Base-by-base conservation (phyloP, 179 eudicot genomes). In the Nepenthes alata region DNA sequence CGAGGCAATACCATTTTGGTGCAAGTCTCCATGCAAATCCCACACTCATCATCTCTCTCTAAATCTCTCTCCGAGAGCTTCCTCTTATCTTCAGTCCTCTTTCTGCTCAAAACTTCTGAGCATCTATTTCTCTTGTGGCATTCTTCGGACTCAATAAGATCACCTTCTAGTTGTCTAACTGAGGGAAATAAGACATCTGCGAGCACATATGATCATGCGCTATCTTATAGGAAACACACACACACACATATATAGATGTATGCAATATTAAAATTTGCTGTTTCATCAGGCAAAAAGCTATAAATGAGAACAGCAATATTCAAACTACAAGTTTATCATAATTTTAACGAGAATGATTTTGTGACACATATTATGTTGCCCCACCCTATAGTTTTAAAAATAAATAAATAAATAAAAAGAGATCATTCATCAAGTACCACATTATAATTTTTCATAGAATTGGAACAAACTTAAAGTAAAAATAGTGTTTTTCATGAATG, bases 181-280 rank as follows among this genome's bases (percentile, higher is more conserved):
- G 85, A 81, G 47, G 97, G 97, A 71, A 81, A 88, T 65, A 90
- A 77, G 35, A 88, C 82, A 74, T 85, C 97, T 90, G 86, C 76
- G 74, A 57, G 38, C 35, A 70, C 11, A 64, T 25, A 37, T 25
- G 25, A 25, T 25, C 25, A 25, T 25, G 25, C 25, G 25, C 25
- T 25, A 25, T 25, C 25, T 25, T 25, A 25, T 25, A 25, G 25
- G 1, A 25, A 25, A 25, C 25, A 25, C 25, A 25, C 25, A 25
- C 25, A 25, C 25, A 25, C 25, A 25, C 25, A 25, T 25, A 25
- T 25, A 25, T 25, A 25, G 25, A 25, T 25, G 25, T 25, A 25
- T 25, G 25, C 25, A 25, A 25, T 25, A 25, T 25, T 25, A 1
- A 25, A 25, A 25, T 25, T 25, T 25, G 25, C 25, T 25, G 25